phyloP scores from a whole-genome alignment of 202 grass and related monocot species.

The Setaria viridis region DNA sequence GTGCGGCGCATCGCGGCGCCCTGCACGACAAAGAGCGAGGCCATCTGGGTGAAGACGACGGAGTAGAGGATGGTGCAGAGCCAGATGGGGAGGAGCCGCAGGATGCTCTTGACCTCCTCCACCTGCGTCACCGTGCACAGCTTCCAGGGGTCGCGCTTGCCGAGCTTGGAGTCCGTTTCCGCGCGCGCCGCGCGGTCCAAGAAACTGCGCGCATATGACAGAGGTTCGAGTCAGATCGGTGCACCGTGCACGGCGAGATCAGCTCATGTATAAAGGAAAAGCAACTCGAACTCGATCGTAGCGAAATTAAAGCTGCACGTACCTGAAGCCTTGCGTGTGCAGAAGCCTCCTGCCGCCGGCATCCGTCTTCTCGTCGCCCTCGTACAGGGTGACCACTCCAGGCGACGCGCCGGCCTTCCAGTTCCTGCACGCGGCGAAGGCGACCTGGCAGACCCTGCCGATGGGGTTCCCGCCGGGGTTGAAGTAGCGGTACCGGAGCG shows the following conservation, averaged over 20 bases:
- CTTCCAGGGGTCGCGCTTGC: conserved; percentile 64
- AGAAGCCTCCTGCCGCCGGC: conserved; percentile 53
- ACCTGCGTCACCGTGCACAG: conserved; percentile 92
- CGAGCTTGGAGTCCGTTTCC: conserved; percentile 28
- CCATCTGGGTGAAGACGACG: conserved; percentile 98
- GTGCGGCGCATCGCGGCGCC: conserved; percentile 80
- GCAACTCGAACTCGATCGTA: too few relatives aligned
- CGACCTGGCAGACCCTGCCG: conserved; percentile 65
- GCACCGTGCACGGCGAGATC: too few relatives aligned
- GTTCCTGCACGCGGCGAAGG: conserved; percentile 68
- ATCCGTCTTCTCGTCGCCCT: conserved; percentile 60
- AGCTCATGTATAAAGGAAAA: too few relatives aligned
- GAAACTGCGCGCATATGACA: conserved; percentile 32
- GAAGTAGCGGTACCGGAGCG: conserved; percentile 64
- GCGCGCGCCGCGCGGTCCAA: conserved; percentile 79
- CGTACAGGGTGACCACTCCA: conserved; percentile 52
- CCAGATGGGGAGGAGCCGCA: conserved; percentile 94
- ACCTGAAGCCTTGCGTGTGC: conserved; percentile 65
- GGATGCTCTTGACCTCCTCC: conserved; percentile 90
- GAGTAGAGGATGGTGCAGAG: conserved; percentile 98
- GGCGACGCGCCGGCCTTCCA: conserved; percentile 48
- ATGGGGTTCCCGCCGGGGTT: conserved; percentile 70
- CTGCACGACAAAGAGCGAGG: conserved; percentile 95
- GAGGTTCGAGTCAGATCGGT: too few relatives aligned
- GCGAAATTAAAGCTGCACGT: too few relatives aligned